A percentile compares a stretch with the other conserved stretches of the same genome.
These are phyloP conservation scores for Zasmidium cellare DNA, from an alignment of 2,329 filamentous ascomycete species.

Conservation along the genomic window DNA sequence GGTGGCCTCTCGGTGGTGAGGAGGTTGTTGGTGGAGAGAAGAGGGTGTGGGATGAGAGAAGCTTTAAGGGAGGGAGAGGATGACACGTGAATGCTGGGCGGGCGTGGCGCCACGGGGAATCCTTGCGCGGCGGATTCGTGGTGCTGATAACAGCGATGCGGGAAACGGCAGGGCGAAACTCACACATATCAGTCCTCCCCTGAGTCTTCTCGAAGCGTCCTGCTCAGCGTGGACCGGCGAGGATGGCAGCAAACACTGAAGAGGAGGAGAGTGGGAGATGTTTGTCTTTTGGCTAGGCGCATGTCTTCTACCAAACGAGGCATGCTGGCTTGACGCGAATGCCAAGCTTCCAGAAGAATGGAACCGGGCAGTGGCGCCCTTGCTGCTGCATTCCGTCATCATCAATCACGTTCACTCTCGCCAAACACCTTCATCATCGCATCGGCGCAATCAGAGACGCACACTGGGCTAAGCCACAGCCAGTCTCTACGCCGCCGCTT, in stretches of 20 bases:
- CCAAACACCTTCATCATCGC: too few relatives aligned
- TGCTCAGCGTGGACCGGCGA: not conserved
- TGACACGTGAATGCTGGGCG: not conserved
- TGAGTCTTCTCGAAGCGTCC: not conserved
- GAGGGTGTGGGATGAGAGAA: not conserved
- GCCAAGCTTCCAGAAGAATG: too few relatives aligned
- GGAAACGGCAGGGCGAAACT: not conserved
- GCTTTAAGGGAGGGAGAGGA: not conserved
- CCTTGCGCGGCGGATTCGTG: not conserved
- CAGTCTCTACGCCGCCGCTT: too few relatives aligned
- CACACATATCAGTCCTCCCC: not conserved
- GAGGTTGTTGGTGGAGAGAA: not conserved
- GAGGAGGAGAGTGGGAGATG: not conserved
- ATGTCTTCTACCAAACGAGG: too few relatives aligned
- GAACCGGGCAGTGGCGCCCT: too few relatives aligned
- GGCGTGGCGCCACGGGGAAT: not conserved
- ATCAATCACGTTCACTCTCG: too few relatives aligned
- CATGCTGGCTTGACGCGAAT: too few relatives aligned
- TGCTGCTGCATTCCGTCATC: too few relatives aligned
- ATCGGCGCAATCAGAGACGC: too few relatives aligned
- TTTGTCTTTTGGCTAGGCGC: not conserved
- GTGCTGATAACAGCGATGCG: not conserved
- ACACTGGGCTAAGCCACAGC: too few relatives aligned
- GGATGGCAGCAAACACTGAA: not conserved
- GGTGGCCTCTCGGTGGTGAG: conserved; percentile 11